These are phyloP conservation scores for Selaginella moellendorffii DNA, from an alignment of 75 land plant species.

Conservation along the genomic window DNA sequence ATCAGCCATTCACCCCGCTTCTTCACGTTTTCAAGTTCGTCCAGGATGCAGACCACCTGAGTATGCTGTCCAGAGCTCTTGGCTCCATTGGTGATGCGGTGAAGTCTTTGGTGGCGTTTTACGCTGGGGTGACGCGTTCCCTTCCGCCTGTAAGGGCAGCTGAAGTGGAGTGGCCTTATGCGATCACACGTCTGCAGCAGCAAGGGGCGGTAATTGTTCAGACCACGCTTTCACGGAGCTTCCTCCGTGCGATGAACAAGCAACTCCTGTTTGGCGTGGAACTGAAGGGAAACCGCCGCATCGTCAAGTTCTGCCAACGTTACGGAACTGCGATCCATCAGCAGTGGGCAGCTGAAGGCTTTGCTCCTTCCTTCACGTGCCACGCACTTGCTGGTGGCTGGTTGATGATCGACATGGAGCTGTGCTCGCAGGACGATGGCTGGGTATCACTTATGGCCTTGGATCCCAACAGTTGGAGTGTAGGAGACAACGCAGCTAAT, in stretches of 20 bases:
- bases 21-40: neutral
- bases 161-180: neutral
- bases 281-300: neutral
- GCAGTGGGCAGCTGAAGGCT: neutral
- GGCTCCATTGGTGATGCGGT: neutral
- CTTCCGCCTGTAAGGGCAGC: neutral
- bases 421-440: constrained; percentile 1
- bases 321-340: neutral
- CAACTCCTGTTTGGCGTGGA: neutral
- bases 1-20: neutral
- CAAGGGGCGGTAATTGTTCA: neutral
- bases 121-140: neutral
- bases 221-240: neutral
- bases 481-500: neutral
- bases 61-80: neutral
- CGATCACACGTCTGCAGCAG: neutral
- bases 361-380: neutral
- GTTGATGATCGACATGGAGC: neutral
- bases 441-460: neutral
- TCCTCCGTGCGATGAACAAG: neutral
- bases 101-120: neutral
- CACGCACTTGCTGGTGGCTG: neutral
- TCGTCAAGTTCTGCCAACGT: neutral
- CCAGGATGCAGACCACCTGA: constrained; percentile 1
- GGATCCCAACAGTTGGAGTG: neutral